Base-by-base conservation (phyloP, 495 filamentous ascomycete genomes). In the Tuber umbilicatum region DNA sequence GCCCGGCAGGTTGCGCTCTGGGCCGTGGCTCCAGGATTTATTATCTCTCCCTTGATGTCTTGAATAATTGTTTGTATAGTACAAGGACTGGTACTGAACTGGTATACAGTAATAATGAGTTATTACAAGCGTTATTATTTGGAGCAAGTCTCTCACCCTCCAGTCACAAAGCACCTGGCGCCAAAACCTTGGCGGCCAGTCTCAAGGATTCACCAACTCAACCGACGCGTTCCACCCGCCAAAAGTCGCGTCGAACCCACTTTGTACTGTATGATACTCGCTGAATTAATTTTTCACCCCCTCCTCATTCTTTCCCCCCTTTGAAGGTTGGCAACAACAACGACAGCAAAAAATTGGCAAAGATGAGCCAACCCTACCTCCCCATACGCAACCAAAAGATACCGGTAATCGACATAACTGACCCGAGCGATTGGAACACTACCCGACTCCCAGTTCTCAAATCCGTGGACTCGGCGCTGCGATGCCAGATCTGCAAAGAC, bases 401-500 rank as follows among this genome's bases (percentile, higher is more conserved):
- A n/a, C n/a, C n/a, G n/a, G n/a, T n/a, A 64, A 73, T 37, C 69
- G 89, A 93, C 73, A 85, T 98, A 68, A 85, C 92, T 47, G 94
- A 99, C 84, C 91, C 94, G 9, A 94, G 94, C 69, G 96, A 99
- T 86, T 99, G 95, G 96, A 85, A 93, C 23, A 79, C 85, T n/a
- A 97, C 95, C 35, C 88, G 90, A 1, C 86, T 98, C 14, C 86
- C 90, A 2, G 84, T 87, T 45, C 87, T 99, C 73, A 86, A 89
- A 70, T 86, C 90, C 9, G 87, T 99, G 73, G 95, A 99, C 80
- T 89, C 92, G 60, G 89, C 92, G 23, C 87, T 99, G 23, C 92
- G 94, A 77, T 99, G 95, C 84, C 91, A 97, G 80, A 91, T 99
- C 74, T 99, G 95, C 87, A 98, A 97, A 84, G 95, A 99, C 83